phyloP scores from a whole-genome alignment of 2,329 filamentous ascomycete genomes.

The Dactylellina parvicollis region DNA sequence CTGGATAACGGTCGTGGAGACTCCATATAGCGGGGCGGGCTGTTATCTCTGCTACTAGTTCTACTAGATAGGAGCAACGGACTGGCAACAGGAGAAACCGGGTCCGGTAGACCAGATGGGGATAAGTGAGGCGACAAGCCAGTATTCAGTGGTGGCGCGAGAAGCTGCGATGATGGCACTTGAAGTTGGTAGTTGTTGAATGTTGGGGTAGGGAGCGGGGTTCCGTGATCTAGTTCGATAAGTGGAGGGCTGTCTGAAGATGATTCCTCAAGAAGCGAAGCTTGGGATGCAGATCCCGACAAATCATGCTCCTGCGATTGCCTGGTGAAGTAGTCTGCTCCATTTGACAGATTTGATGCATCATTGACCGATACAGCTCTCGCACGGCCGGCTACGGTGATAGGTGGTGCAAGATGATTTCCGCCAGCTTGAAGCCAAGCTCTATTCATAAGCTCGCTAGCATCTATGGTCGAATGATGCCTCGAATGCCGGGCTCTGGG shows the following conservation, averaged over 20 bases:
- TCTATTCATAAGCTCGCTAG: constrained; percentile 25
- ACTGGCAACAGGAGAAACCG: constrained; percentile 23
- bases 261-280: constrained; percentile 5
- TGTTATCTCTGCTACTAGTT: constrained; percentile 36
- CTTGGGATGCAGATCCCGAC: neutral
- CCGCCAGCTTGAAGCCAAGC: neutral
- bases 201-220: constrained; percentile 16
- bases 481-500: constrained; percentile 62
- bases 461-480: constrained; percentile 44
- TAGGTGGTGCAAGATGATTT: constrained; percentile 51
- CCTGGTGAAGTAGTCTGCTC: constrained; percentile 37
- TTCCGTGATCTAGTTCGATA: constrained; percentile 28
- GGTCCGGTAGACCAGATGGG: neutral
- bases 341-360: constrained; percentile 60
- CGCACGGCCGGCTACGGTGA: constrained; percentile 59
- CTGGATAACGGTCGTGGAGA: constrained; percentile 43
- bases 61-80: constrained; percentile 27
- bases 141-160: constrained; percentile 27
- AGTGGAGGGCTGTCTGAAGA: constrained; percentile 23
- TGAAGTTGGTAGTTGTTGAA: constrained; percentile 29
- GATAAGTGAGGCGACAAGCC: constrained; percentile 24
- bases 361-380: constrained; percentile 72
- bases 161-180: constrained; percentile 36
- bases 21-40: constrained; percentile 24
- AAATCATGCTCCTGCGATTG: neutral